Evolutionary conservation across 1,139 yeast genomes (phyloP).

Genomic region (Taiozyma sp.): DNA sequence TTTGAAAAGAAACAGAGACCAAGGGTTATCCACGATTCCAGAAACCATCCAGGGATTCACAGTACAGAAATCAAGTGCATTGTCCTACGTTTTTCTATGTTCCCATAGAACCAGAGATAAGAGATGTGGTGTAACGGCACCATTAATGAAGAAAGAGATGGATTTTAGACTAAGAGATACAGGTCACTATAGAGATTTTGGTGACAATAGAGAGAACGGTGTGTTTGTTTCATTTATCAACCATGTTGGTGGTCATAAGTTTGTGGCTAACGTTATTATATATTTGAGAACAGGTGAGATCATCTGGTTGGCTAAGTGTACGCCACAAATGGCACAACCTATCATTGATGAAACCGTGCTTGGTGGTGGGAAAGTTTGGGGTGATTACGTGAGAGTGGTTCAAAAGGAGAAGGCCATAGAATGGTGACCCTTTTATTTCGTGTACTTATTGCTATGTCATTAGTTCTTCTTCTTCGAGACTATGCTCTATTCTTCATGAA

Average conservation of each 20-base stretch:
- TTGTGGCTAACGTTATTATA: conserved; percentile 80
- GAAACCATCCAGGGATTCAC: conserved; percentile 17
- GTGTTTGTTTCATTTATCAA: conserved; percentile 65
- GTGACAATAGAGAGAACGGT: conserved; percentile 73
- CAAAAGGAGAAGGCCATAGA: conserved; percentile 48
- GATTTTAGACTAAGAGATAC: conserved; percentile 67
- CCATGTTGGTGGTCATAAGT: conserved; percentile 96
- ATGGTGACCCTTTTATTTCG: conserved; percentile 38
- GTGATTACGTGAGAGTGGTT: conserved; percentile 61
- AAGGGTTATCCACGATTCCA: conserved; percentile 15
- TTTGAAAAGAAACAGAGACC: conserved; percentile 26
- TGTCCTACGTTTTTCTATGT: conserved; percentile 69
- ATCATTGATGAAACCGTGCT: conserved; percentile 72
- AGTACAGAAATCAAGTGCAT: conserved; percentile 37
- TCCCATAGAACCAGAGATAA: conserved; percentile 91
- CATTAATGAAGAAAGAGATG: conserved; percentile 79
- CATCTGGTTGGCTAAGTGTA: conserved; percentile 84
- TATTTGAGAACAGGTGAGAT: conserved; percentile 70
- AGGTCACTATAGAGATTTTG: conserved; percentile 67
- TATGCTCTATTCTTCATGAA: too few relatives aligned
- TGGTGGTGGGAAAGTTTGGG: conserved; percentile 66
- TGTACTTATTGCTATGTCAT: background rate
- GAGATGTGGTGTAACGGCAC: conserved; percentile 92
- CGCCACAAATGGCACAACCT: conserved; percentile 70
- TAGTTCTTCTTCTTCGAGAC: too few relatives aligned